Evolutionary conservation across 805 yeast genomes (phyloP).

Genomic region (Sungouiella thailandica): DNA sequence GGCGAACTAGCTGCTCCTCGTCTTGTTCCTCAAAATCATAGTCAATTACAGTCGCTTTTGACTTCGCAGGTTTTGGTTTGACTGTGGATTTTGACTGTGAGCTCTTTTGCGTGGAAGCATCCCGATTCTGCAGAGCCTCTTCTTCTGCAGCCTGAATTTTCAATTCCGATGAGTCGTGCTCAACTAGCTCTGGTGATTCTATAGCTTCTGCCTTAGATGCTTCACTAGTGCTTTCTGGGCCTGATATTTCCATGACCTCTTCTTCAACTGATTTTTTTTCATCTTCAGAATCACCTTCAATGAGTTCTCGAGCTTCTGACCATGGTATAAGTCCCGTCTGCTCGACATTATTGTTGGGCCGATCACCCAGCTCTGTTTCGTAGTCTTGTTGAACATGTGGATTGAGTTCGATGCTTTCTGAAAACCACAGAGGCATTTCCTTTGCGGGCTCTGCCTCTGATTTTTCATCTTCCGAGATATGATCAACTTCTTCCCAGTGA

Average conservation of each 20-base stretch:
- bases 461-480: not conserved
- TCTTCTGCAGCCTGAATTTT: too few relatives aligned
- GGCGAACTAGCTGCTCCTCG: conserved; percentile 59
- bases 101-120: too few relatives aligned
- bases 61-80: too few relatives aligned
- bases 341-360: conserved; percentile 32
- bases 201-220: not conserved
- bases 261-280: too few relatives aligned
- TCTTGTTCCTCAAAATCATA: conserved; percentile 76
- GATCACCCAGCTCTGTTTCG: conserved; percentile 1
- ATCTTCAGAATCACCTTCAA: too few relatives aligned
- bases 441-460: not conserved
- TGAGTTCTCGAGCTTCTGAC: conserved; percentile 39
- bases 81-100: too few relatives aligned
- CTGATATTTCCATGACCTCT: too few relatives aligned
- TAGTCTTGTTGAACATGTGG: conserved; percentile 7
- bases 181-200: too few relatives aligned
- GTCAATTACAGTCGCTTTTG: conserved; percentile 39
- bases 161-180: too few relatives aligned
- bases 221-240: not conserved
- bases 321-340: conserved; percentile 48
- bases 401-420: conserved; percentile 7
- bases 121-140: too few relatives aligned
- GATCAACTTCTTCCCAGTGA: too few relatives aligned
- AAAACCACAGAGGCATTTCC: conserved; percentile 25